phyloP scores from a whole-genome alignment of 2,329 filamentous ascomycete species.

The Verticillium alfalfae region DNA sequence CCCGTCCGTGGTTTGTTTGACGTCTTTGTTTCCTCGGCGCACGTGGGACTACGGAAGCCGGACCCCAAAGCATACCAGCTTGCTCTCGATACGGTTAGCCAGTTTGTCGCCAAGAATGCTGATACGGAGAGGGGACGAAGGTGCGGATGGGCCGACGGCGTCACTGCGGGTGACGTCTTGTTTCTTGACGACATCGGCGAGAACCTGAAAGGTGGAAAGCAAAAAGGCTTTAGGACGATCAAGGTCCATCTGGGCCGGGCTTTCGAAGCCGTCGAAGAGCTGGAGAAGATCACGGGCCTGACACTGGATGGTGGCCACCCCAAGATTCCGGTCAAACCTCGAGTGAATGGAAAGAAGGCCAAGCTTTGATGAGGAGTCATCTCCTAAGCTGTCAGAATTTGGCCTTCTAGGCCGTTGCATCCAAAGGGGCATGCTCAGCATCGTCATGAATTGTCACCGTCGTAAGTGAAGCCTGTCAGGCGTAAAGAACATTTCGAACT shows the following conservation, averaged over 20 bases:
- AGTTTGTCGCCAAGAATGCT: conserved; percentile 51
- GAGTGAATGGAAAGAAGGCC: conserved; percentile 26
- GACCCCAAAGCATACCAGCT: conserved; percentile 75
- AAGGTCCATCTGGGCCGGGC: conserved; percentile 77
- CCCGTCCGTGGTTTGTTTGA: conserved; percentile 70
- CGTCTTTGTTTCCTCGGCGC: conserved; percentile 80
- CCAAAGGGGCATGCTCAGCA: no score
- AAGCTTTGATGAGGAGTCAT: conserved; percentile 30
- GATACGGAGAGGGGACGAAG: conserved; percentile 26
- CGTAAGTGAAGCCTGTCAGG: neutral
- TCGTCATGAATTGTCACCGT: neutral
- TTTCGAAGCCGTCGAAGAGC: conserved; percentile 73
- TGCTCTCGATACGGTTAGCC: conserved; percentile 61
- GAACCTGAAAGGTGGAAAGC: conserved; percentile 77
- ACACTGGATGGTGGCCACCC: conserved; percentile 51
- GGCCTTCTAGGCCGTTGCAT: no score
- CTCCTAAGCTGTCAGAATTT: no score
- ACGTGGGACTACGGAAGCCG: conserved; percentile 83
- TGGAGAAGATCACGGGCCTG: conserved; percentile 72
- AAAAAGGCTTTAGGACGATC: conserved; percentile 72
- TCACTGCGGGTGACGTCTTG: conserved; percentile 64
- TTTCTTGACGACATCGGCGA: conserved; percentile 95
- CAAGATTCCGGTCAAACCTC: conserved; percentile 38
- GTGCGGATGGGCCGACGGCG: conserved; percentile 40
- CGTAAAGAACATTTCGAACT: neutral